These are phyloP conservation scores for Colletotrichum sp. DNA, from an alignment of 2,329 filamentous ascomycete genomes.

Conservation along the genomic window DNA sequence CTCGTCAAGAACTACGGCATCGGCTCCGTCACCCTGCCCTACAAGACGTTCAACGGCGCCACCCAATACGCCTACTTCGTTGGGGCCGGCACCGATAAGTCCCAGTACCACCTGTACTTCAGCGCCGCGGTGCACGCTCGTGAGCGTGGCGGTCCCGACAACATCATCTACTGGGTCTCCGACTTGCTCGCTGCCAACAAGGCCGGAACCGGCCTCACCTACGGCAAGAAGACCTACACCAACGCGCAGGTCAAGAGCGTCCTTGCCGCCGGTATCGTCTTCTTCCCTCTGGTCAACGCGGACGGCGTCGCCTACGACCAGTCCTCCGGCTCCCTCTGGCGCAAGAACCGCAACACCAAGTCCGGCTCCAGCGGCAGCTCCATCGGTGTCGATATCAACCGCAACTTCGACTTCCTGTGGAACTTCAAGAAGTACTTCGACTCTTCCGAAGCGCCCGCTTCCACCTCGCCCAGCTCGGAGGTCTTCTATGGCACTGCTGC, in stretches of 20 bases:
- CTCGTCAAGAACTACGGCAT: conserved; percentile 47
- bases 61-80: conserved; percentile 26
- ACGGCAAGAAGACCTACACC: conserved; percentile 57
- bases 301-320: conserved; percentile 61
- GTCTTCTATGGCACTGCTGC: conserved; percentile 49
- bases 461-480: conserved; percentile 40
- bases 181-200: conserved; percentile 61
- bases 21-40: conserved; percentile 45
- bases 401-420: conserved; percentile 65
- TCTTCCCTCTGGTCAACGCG: conserved; percentile 58
- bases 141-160: conserved; percentile 62
- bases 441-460: conserved; percentile 37
- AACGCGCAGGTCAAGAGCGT: conserved; percentile 56
- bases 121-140: conserved; percentile 61
- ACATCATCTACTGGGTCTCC: conserved; percentile 61
- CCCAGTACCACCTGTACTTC: conserved; percentile 54
- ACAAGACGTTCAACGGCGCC: conserved; percentile 44
- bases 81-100: conserved; percentile 24
- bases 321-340: conserved; percentile 54
- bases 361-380: conserved; percentile 19
- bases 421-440: conserved; percentile 53
- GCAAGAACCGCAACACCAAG: conserved; percentile 56
- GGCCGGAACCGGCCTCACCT: conserved; percentile 52
- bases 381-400: conserved; percentile 58
- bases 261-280: conserved; percentile 57